Conservation (phyloP, 2,329 filamentous ascomycete genomes). For the Talaromyces islandicus region DNA sequence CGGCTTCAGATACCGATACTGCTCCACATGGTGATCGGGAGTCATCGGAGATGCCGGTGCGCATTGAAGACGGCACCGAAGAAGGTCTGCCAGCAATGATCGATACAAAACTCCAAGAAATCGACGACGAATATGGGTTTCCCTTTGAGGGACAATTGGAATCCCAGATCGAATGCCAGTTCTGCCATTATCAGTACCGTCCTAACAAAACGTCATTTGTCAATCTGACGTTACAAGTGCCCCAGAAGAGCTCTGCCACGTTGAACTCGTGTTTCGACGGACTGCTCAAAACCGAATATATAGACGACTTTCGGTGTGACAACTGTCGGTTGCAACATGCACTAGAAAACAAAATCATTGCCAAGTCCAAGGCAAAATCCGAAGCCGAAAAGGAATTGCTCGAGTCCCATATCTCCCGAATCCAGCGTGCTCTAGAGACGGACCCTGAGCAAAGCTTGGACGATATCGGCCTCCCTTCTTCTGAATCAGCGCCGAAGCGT, state of each 20-base stretch:
- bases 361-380: constrained; percentile 52
- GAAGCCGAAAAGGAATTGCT: constrained; percentile 48
- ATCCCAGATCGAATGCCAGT: constrained; percentile 90
- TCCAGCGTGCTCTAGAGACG: constrained; percentile 65
- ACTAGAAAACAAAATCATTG: constrained; percentile 55
- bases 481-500: constrained; percentile 68
- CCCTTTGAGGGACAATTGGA: constrained; percentile 88
- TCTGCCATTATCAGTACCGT: constrained; percentile 83
- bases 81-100: constrained; percentile 29
- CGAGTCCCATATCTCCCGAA: constrained; percentile 55
- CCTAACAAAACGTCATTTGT: constrained; percentile 81
- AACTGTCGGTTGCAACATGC: constrained; percentile 84
- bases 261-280: constrained; percentile 87
- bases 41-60: constrained; percentile 24
- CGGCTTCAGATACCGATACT: background rate
- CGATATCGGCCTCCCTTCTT: constrained; percentile 68
- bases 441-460: constrained; percentile 74
- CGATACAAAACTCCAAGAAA: constrained; percentile 31
- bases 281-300: constrained; percentile 89
- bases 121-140: constrained; percentile 54
- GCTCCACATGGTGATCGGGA: constrained; percentile 19
- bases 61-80: constrained; percentile 29
- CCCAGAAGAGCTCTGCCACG: constrained; percentile 72
- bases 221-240: constrained; percentile 85
- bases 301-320: constrained; percentile 95